Evolutionary conservation across 2,329 filamentous ascomycete species (phyloP).

Genomic region (Coniochaeta sp.): DNA sequence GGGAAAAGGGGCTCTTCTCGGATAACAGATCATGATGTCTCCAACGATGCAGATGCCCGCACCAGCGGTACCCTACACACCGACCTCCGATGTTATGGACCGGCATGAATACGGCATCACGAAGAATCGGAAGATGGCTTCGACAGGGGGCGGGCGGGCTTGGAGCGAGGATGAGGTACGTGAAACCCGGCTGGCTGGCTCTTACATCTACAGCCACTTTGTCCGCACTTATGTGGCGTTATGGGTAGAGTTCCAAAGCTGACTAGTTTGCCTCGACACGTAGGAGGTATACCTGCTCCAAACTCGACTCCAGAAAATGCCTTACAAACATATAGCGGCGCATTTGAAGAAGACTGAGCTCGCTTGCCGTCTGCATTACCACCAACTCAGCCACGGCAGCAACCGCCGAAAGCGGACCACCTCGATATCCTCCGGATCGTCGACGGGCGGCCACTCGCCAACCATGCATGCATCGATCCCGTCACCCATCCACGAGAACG

Average conservation of each 20-base stretch:
- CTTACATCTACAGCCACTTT: neutral
- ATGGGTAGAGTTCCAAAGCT: neutral
- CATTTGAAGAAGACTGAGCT: conserved; percentile 84
- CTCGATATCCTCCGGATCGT: conserved; percentile 62
- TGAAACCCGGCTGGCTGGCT: conserved; percentile 5
- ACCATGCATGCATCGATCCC: conserved; percentile 37
- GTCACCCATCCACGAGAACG: conserved; percentile 42
- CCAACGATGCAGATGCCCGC: conserved; percentile 39
- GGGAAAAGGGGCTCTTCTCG: neutral
- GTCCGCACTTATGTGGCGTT: neutral
- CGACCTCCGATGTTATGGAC: conserved; percentile 45
- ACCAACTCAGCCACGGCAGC: conserved; percentile 76
- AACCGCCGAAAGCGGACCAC: conserved; percentile 71
- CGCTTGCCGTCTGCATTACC: conserved; percentile 80
- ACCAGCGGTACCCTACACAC: conserved; percentile 37
- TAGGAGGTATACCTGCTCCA: conserved; percentile 80
- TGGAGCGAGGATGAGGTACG: conserved; percentile 83
- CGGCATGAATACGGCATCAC: conserved; percentile 53
- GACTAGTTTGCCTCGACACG: neutral
- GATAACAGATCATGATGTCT: conserved; percentile 34
- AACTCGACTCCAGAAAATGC: conserved; percentile 80
- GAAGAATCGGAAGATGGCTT: conserved; percentile 61
- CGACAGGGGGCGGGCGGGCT: conserved; percentile 68
- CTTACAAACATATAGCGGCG: conserved; percentile 82
- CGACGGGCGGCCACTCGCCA: conserved; percentile 42